Percentiles rank a stretch among this genome's conserved stretches.
phyloP scores from a whole-genome alignment of 1,284 basidiomycete genomes.

The Ustilago loliicola region DNA sequence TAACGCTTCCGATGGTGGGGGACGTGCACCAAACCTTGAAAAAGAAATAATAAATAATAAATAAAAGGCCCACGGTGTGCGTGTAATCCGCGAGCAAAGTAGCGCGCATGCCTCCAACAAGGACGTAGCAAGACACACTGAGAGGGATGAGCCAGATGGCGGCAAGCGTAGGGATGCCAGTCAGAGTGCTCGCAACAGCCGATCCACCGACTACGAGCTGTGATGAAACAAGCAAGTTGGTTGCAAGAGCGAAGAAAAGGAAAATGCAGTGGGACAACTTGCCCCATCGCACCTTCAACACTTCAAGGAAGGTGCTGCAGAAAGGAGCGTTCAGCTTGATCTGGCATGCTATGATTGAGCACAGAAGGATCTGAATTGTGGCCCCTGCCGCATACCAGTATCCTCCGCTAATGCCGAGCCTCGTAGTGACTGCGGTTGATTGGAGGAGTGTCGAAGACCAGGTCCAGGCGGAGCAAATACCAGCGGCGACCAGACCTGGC shows the following conservation, averaged over 20 bases:
- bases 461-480: constrained; percentile 78
- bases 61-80: constrained; percentile 65
- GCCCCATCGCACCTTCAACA: constrained; percentile 81
- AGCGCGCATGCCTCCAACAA: constrained; percentile 67
- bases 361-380: constrained; percentile 80
- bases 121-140: constrained; percentile 62
- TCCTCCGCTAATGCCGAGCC: constrained; percentile 32
- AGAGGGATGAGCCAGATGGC: constrained; percentile 65
- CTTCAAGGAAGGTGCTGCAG: constrained; percentile 78
- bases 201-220: constrained; percentile 68
- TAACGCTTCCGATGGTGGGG: constrained; percentile 58
- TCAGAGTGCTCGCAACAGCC: constrained; percentile 73
- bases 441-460: constrained; percentile 75
- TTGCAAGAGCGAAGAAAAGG: constrained; percentile 82
- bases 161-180: constrained; percentile 70
- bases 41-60: constrained; percentile 73
- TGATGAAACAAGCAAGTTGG: constrained; percentile 73
- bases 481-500: constrained; percentile 88
- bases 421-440: constrained; percentile 74
- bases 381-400: constrained; percentile 66
- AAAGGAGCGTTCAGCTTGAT: constrained; percentile 77
- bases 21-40: constrained; percentile 80
- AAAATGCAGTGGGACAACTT: constrained; percentile 80
- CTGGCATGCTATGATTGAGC: constrained; percentile 73
- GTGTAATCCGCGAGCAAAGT: constrained; percentile 67